Conservation (phyloP, 352 stramenopile species). For the Globisporangium radiosum region DNA sequence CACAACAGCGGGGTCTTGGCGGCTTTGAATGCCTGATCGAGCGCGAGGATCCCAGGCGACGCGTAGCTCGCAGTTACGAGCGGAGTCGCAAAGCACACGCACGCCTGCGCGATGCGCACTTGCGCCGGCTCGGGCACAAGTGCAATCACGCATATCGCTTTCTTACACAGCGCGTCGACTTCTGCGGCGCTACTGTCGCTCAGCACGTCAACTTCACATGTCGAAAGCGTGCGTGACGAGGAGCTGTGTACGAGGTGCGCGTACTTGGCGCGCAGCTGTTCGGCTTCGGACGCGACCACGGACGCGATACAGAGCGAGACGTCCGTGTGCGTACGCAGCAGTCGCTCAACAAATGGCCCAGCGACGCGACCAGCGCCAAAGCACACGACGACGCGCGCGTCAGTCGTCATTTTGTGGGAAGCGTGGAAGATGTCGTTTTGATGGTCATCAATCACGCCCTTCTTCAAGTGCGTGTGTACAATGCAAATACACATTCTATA, state of each 20-base stretch:
- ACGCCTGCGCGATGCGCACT: constrained; percentile 52
- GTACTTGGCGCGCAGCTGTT: constrained; percentile 19
- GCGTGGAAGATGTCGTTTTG: background rate
- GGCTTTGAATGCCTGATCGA: constrained; percentile 36
- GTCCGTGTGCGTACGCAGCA: constrained; percentile 18
- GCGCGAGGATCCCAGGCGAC: constrained; percentile 58
- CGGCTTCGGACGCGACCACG: constrained; percentile 20
- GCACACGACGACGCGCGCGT: constrained; percentile 19
- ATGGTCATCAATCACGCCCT: background rate
- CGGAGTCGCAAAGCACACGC: constrained; percentile 47
- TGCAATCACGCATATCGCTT: constrained; percentile 70
- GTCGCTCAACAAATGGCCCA: constrained; percentile 28
- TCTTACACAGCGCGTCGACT: constrained; percentile 20
- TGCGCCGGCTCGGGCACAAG: constrained; percentile 83
- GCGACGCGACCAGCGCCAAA: constrained; percentile 45
- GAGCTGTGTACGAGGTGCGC: constrained; percentile 1
- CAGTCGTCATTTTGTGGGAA: background rate
- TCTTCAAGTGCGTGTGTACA: too few relatives aligned
- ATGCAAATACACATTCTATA: too few relatives aligned
- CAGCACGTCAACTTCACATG: constrained; percentile 18
- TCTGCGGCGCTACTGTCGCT: constrained; percentile 6
- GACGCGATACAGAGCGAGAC: constrained; percentile 22
- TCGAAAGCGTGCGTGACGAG: constrained; percentile 3
- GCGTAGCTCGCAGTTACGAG: constrained; percentile 90
- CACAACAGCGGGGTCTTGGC: constrained; percentile 76